Base-by-base conservation (phyloP, 768 basidiomycete genomes). In the Terana coerulea region DNA sequence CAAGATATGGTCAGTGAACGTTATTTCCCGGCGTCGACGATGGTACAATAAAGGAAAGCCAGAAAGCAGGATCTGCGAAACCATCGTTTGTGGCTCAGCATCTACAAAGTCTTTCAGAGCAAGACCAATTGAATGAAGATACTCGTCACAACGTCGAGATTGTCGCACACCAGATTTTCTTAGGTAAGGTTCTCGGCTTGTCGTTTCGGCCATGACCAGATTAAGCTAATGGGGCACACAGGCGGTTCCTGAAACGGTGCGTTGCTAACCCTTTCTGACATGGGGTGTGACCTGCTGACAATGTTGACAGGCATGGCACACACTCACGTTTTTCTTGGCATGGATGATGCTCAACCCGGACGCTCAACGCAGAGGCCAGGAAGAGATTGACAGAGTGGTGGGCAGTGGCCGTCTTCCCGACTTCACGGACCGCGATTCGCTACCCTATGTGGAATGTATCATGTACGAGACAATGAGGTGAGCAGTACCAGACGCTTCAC, bases 381-480 rank as follows among this genome's bases (percentile, higher is more conserved):
- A 59, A 29, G 64, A 67, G 43, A 53, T 67, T 46, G 66, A 67
- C 35, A 39, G 34, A 11, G 52, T 62, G 5, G 54, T 62, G 3
- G 63, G 63, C 11, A 21, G 39, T 15, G 65, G 58, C 29, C 59
- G 65, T 5, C 61, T 67, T 34, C 65, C 65, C 26, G 58, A 61
- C 25, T 61, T 66, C 45, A 51, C 55, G 9, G 65, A 67, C 36
- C 36, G 58, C 31, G 51, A 34, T 11, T 56, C 56, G 1, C 55
- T 64, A 35, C 61, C 61, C 12, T 67, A 64, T 52, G 51, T 67
- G 8, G 55, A 64, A 28, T 1, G 57, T 65, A 9, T 46, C 67
- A 1, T 62, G 60, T 15, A 50, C 51, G 48, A 49, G 17, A 49
- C 36, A 29, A 24, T 39, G 36, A 39, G 53, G 34, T 50, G 41